phyloP scores from a whole-genome alignment of 768 basidiomycete species.

The Rhizopogon sp. region DNA sequence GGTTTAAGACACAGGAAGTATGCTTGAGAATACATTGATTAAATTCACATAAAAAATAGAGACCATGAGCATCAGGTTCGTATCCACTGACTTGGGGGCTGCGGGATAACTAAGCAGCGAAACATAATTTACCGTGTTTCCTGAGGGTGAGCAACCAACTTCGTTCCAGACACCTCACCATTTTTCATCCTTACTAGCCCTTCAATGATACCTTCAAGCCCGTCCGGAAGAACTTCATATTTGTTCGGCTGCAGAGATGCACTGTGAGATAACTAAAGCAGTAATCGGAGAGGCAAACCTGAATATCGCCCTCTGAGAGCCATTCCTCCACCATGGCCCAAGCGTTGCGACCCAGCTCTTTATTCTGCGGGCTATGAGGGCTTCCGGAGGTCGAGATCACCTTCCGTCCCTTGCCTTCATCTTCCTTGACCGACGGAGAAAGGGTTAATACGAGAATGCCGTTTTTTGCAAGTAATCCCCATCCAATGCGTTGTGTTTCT shows the following conservation, averaged over 20 bases:
- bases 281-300: conserved; percentile 10
- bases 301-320: conserved; percentile 20
- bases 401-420: conserved; percentile 15
- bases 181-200: conserved; percentile 32
- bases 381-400: conserved; percentile 16
- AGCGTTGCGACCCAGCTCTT: conserved; percentile 6
- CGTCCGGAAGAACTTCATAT: conserved; percentile 34
- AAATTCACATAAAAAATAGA: too few species aligned
- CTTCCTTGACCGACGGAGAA: conserved; percentile 16
- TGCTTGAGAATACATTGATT: too few species aligned
- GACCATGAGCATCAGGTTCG: too few species aligned
- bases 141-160: conserved; percentile 39
- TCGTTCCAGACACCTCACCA: conserved; percentile 36
- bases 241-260: conserved; percentile 29
- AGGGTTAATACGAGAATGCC: conserved; percentile 30
- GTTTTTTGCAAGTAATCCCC: conserved; percentile 25
- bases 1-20: too few species aligned
- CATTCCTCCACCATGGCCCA: conserved; percentile 20
- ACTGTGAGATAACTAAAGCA: neutral
- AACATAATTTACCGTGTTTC: conserved; percentile 23
- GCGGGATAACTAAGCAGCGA: neutral
- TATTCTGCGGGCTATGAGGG: conserved; percentile 17
- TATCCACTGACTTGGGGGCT: too few species aligned
- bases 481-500: conserved; percentile 31
- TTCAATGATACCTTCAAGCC: conserved; percentile 31